These are phyloP conservation scores for Aspergillus texensis DNA, from an alignment of 2,329 filamentous ascomycete species.

Conservation along the genomic window DNA sequence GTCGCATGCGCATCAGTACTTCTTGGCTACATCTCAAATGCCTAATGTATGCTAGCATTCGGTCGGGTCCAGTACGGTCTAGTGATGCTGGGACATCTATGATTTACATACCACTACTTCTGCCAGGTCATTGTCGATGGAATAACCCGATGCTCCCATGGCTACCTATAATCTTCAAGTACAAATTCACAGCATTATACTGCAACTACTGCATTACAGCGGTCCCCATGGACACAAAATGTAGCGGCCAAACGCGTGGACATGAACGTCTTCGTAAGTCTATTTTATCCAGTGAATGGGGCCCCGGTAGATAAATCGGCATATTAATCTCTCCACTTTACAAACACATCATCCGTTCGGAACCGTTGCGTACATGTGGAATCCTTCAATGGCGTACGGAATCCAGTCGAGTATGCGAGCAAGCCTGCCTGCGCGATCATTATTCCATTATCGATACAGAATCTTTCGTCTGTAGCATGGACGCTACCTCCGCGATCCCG, in stretches of 20 bases:
- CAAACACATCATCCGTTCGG: conserved; percentile 77
- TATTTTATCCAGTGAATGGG: not conserved
- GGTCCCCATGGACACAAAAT: not conserved
- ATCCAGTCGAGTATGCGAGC: conserved; percentile 80
- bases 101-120: not conserved
- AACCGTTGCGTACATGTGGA: conserved; percentile 84
- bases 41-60: not conserved
- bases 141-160: not conserved
- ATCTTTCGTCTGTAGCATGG: conserved; percentile 93
- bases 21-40: not conserved
- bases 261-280: not conserved
- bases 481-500: conserved; percentile 83
- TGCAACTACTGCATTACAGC: not conserved
- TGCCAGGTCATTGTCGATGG: not conserved
- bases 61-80: not conserved
- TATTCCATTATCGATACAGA: conserved; percentile 98
- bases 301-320: not conserved
- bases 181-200: not conserved
- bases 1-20: not conserved
- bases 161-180: not conserved
- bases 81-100: not conserved
- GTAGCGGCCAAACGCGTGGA: not conserved
- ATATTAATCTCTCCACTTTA: conserved; percentile 71
- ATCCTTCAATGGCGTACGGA: conserved; percentile 73
- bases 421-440: conserved; percentile 98